These are phyloP conservation scores for Chrysanthemum makinoi DNA, from an alignment of 129 eudicot species.

Conservation along the genomic window DNA sequence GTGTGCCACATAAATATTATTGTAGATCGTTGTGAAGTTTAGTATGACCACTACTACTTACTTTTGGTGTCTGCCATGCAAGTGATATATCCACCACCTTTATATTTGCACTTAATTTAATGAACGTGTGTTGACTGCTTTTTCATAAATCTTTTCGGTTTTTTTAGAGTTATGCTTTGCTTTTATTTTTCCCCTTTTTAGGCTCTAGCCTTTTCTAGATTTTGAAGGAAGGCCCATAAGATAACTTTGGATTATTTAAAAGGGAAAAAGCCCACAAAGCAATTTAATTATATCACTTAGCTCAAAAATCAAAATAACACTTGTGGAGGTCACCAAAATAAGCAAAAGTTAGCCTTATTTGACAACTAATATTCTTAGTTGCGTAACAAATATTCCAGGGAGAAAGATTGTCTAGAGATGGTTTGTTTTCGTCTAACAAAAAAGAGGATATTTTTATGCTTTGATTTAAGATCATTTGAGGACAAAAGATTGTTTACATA, in stretches of 20 bases:
- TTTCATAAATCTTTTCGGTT: background rate
- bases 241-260: conserved; percentile 14
- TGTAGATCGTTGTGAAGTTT: background rate
- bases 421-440: too few relatives aligned
- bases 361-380: too few relatives aligned
- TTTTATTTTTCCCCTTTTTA: conserved; percentile 19
- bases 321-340: too few relatives aligned
- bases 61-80: conserved; percentile 19
- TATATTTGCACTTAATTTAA: conserved; percentile 16
- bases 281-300: too few relatives aligned
- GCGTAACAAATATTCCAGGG: too few relatives aligned
- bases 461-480: too few relatives aligned
- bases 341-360: too few relatives aligned
- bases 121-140: conserved; percentile 23
- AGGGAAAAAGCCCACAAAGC: background rate
- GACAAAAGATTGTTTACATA: too few relatives aligned
- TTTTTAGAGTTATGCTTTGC: background rate
- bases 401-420: too few relatives aligned
- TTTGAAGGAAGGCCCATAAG: conserved; percentile 4
- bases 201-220: conserved; percentile 23
- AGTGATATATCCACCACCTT: conserved; percentile 15
- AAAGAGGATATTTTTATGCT: too few relatives aligned
- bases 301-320: background rate
- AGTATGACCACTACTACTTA: conserved; percentile 17
- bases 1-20: background rate